Conservation (phyloP, 2,329 filamentous ascomycete species). For the Fusarium sp. region DNA sequence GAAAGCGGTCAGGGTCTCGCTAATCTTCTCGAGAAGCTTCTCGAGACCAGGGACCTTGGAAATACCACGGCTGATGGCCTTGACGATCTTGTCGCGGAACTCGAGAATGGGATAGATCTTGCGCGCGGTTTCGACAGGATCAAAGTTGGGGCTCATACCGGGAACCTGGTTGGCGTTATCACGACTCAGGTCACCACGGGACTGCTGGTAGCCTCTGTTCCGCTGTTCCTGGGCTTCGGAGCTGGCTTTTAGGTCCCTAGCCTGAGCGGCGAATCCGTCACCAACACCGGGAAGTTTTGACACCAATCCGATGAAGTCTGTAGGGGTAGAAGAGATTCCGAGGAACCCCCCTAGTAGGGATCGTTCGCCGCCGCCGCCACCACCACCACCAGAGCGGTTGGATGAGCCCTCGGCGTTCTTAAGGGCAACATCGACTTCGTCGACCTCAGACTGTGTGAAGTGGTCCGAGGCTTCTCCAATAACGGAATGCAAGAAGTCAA, state of each 20-base stretch:
- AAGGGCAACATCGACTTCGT: conserved; percentile 82
- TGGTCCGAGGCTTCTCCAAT: conserved; percentile 84
- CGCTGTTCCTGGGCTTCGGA: conserved; percentile 75
- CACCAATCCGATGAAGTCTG: conserved; percentile 80
- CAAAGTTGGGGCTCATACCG: conserved; percentile 82
- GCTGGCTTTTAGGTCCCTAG: conserved; percentile 71
- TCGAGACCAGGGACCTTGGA: conserved; percentile 94
- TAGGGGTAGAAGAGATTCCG: conserved; percentile 55
- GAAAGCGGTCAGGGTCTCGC: conserved; percentile 92
- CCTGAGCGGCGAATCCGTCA: conserved; percentile 76
- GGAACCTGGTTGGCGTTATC: conserved; percentile 74
- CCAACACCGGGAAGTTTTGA: conserved; percentile 81
- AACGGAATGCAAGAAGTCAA: conserved; percentile 88
- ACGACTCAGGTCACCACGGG: conserved; percentile 54
- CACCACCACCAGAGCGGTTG: conserved; percentile 53
- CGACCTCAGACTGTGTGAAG: conserved; percentile 87
- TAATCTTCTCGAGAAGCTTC: conserved; percentile 91
- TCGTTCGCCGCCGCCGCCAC: conserved; percentile 51
- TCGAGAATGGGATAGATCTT: conserved; percentile 96
- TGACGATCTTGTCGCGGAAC: conserved; percentile 95
- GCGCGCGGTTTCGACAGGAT: conserved; percentile 80
- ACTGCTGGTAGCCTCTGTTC: conserved; percentile 58
- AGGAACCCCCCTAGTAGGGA: conserved; percentile 60
- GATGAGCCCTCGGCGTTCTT: conserved; percentile 73
- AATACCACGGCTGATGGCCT: conserved; percentile 86